phyloP scores from a whole-genome alignment of 495 filamentous ascomycete genomes.

The Penicillium longicatenatum region DNA sequence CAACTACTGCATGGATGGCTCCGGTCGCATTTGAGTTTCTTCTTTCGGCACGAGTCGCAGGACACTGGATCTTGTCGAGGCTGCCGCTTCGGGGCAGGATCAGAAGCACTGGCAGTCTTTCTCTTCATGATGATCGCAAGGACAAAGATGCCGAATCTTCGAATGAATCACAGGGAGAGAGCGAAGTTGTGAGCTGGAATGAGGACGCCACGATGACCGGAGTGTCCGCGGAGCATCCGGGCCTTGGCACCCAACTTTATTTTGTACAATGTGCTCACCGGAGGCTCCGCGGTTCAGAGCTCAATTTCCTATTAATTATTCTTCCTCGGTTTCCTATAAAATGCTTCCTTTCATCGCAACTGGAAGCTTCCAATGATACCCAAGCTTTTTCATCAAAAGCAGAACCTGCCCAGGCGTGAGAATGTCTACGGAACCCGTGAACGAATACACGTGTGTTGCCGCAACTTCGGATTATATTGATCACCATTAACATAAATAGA shows the following conservation, averaged over 20 bases:
- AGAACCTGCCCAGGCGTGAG: no score
- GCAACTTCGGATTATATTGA: neutral
- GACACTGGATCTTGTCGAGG: constrained; percentile 52
- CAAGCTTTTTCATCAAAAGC: no score
- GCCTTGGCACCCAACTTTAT: neutral
- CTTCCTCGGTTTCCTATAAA: no score
- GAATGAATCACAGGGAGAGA: neutral
- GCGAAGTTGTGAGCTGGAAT: neutral
- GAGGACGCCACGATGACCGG: constrained; percentile 9
- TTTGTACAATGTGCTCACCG: neutral
- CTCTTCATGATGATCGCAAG: constrained; percentile 31
- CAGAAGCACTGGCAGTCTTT: constrained; percentile 1
- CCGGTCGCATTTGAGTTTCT: constrained; percentile 23
- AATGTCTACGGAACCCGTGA: neutral
- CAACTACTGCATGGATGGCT: constrained; percentile 49
- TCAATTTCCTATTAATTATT: neutral
- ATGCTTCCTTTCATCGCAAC: no score
- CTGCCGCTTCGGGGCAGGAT: constrained; percentile 19
- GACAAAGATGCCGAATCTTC: no score
- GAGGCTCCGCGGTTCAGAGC: neutral
- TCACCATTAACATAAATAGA: constrained; percentile 9
- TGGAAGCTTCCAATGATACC: no score
- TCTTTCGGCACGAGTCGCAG: constrained; percentile 35
- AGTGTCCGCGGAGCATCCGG: constrained; percentile 33
- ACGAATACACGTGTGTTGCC: neutral